Conservation (phyloP, 2,329 filamentous ascomycete genomes). For the Chaetoscypha palmicola region DNA sequence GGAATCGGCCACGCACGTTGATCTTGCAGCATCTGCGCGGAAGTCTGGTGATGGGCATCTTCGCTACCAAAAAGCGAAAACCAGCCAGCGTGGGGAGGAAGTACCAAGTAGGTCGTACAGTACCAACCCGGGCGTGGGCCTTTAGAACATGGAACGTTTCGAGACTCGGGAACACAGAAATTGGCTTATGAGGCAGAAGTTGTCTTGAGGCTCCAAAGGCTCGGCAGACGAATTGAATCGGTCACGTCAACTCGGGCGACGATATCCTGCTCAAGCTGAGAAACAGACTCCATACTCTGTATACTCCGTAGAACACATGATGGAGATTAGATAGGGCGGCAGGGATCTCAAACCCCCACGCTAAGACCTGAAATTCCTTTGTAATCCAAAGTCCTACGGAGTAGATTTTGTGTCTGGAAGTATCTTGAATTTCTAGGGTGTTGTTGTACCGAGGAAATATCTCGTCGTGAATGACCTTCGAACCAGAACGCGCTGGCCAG, state of each 20-base stretch:
- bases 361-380: no score
- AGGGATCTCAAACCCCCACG: background rate
- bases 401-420: background rate
- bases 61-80: background rate
- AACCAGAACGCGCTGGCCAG: background rate
- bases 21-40: constrained; percentile 2
- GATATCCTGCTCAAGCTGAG: no score
- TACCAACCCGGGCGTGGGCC: background rate
- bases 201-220: background rate
- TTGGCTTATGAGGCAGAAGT: background rate
- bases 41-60: background rate
- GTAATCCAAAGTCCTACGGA: no score
- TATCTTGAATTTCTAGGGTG: background rate
- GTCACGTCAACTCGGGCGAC: background rate
- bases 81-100: background rate
- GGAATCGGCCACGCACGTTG: background rate
- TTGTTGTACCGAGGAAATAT: constrained; percentile 8
- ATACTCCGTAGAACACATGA: background rate
- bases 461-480: constrained; percentile 8
- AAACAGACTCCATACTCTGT: background rate
- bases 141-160: background rate
- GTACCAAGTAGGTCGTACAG: no score
- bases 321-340: background rate
- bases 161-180: background rate
- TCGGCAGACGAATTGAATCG: background rate